Base-by-base conservation (phyloP, 257 asterid species). In the Solanum pennellii region DNA sequence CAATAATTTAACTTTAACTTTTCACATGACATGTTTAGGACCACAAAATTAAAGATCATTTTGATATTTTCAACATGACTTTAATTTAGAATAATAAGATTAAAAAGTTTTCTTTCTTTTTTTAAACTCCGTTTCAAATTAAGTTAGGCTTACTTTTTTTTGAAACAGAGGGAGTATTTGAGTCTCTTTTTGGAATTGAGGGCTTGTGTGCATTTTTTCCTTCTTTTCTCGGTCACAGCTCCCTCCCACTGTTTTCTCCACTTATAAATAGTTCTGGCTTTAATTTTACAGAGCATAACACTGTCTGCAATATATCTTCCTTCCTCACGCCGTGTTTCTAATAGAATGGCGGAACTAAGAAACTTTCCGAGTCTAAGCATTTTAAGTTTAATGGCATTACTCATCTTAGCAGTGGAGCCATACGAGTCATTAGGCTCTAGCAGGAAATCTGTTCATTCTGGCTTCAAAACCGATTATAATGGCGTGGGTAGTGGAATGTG, bases 401-500 rank as follows among this genome's bases (percentile, higher is more conserved):
- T 83, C 14, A 31, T 86, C 44, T 27, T 93, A 29, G 31, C 66
- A 62, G 27, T 56, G 29, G 37, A 77, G 2, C 91, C 94, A 37
- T 75, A 90, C 74, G 90, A 86, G 86, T 89, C 93, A 73, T 85
- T 88, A 15, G 89, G 91, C 88, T 86, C 91, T 25, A 83, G 90
- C 86, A 84, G 95, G 42, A n/a, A 65, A 74, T 21, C 82, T 29
- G 84, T 84, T 87, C 71, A 41, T 74, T 86, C 85, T 35, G 85
- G 77, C 86, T 87, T 60, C 0, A 65, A 20, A 5, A 88, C 52
- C 13, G 82, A 15, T 52, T 59, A 66, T 5, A 72, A 18, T 45
- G 39, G 21, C 86, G 44, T 25, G 35, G 85, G 41, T 29, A 42
- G 91, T 21, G 98, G 98, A 33, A 56, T 92, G 42, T 96, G 99